phyloP scores from a whole-genome alignment of 2,329 filamentous ascomycete species.

The Xylariaceae sp. region DNA sequence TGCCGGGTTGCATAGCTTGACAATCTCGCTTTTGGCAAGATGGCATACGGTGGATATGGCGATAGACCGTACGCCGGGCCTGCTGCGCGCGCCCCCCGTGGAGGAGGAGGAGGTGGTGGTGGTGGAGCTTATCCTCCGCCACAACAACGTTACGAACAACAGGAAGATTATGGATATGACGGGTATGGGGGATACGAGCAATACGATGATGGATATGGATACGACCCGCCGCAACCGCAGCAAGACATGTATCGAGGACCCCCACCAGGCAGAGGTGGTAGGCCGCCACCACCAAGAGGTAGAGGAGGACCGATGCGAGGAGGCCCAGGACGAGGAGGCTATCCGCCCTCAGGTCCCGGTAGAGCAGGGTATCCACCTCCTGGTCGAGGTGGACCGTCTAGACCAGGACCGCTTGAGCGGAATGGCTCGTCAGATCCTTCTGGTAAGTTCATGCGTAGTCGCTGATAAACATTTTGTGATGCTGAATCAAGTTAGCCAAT shows the following conservation, averaged over 20 bases:
- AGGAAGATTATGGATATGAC: conserved; percentile 45
- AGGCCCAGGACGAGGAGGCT: conserved; percentile 24
- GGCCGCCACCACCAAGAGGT: conserved; percentile 40
- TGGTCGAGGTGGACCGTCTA: conserved; percentile 9
- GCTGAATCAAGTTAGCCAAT: conserved; percentile 22
- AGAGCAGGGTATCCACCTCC: background rate
- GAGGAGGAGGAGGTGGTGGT: conserved; percentile 21
- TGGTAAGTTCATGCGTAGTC: conserved; percentile 19
- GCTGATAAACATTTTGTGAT: background rate
- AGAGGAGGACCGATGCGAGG: conserved; percentile 45
- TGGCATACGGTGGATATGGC: conserved; percentile 50
- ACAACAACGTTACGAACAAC: conserved; percentile 40
- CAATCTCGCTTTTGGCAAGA: conserved; percentile 25
- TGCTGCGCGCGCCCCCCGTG: conserved; percentile 36
- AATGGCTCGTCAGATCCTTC: conserved; percentile 35
- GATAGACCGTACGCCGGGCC: conserved; percentile 47
- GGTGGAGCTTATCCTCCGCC: conserved; percentile 24
- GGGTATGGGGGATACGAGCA: conserved; percentile 42
- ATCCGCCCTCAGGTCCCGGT: conserved; percentile 12
- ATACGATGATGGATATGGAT: conserved; percentile 39
- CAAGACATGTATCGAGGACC: conserved; percentile 44
- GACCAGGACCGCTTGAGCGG: conserved; percentile 38
- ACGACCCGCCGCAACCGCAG: conserved; percentile 39
- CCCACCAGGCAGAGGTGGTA: conserved; percentile 38
- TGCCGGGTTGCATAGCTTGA: no score